Evolutionary conservation across 2,329 filamentous ascomycete species (phyloP), one percentile per base, ranked within the genome.

Genomic region (Magnaporthiopsis incrustans): DNA sequence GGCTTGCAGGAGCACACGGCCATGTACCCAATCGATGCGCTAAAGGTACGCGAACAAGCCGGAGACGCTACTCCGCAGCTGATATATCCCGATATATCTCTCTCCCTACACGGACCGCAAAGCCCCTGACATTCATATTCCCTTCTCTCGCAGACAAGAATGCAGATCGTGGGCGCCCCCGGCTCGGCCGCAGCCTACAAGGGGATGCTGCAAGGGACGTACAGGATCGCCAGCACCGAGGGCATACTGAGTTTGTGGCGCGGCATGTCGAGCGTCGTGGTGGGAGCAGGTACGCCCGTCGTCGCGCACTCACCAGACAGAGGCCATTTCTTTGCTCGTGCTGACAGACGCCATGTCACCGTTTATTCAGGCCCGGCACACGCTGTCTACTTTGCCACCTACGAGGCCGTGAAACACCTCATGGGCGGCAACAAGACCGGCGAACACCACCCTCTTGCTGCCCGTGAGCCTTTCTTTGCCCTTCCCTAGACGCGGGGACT

Each of bases 1-100:
- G 18, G 18, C 33, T 30, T 66, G 62, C 70, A 97, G 93, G 94
- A 98, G 80, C 94, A 98, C 78, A 96, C 94, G 66, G 93, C 97
- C 72, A 98, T 99, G 95, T 99, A 99, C 75, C 95, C 95, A 26
- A 90, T 99, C 74, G 95, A 99, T 80, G 87, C 96, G 70, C 90
- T 99, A 75, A 99, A 99, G 89, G 95, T 97, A 75, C 64, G 61
- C 58, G 60, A 60, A 64, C 15, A 33, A n/a, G 25, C 15, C 59
- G 1, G n/a, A 22, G 14, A 8, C 58, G 11, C 58, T 11, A 6
- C 14, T 26, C 5, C 50, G 50, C 38, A 14, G 27, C 11, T n/a
- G 6, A 5, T 15, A 27, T 57, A 27, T 57, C 30, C 18, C 44
- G 30, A 50, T 14, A 22, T 38, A 35, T 60, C 18, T 60, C 18